These are phyloP conservation scores for Asclepias syriaca DNA, from an alignment of 257 asterid species.

Conservation along the genomic window DNA sequence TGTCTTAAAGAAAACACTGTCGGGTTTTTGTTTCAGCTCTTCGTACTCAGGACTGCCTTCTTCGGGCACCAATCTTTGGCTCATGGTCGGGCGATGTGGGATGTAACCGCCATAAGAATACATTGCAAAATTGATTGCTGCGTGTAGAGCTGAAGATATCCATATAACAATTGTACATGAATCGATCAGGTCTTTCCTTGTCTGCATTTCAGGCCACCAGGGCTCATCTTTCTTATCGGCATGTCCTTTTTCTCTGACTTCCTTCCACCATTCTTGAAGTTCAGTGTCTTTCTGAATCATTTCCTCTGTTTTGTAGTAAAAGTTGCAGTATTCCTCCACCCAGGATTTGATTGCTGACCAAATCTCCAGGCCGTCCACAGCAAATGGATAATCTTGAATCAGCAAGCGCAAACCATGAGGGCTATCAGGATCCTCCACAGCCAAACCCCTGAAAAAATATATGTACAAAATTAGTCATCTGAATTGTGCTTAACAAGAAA, in stretches of 20 bases:
- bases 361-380: constrained; percentile 72
- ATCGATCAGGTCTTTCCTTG: constrained; percentile 39
- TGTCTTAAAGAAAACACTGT: constrained; percentile 56
- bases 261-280: constrained; percentile 83
- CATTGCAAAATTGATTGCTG: constrained; percentile 68
- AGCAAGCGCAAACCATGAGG: constrained; percentile 61
- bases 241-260: constrained; percentile 56
- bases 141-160: constrained; percentile 81
- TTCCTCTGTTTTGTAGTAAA: constrained; percentile 50
- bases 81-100: constrained; percentile 59
- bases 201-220: constrained; percentile 81
- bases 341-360: constrained; percentile 74
- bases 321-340: constrained; percentile 57
- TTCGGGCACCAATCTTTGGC: constrained; percentile 66
- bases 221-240: constrained; percentile 59
- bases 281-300: constrained; percentile 43
- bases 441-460: constrained; percentile 45
- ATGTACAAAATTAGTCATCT: too few species aligned
- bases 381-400: constrained; percentile 67
- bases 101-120: constrained; percentile 62
- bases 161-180: constrained; percentile 67
- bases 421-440: constrained; percentile 50
- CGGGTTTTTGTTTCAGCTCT: constrained; percentile 55
- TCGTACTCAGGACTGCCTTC: constrained; percentile 49
- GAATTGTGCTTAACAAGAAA: too few species aligned